phyloP scores from a whole-genome alignment of 2,329 filamentous ascomycete genomes.

The Scedosporium dehoogii region DNA sequence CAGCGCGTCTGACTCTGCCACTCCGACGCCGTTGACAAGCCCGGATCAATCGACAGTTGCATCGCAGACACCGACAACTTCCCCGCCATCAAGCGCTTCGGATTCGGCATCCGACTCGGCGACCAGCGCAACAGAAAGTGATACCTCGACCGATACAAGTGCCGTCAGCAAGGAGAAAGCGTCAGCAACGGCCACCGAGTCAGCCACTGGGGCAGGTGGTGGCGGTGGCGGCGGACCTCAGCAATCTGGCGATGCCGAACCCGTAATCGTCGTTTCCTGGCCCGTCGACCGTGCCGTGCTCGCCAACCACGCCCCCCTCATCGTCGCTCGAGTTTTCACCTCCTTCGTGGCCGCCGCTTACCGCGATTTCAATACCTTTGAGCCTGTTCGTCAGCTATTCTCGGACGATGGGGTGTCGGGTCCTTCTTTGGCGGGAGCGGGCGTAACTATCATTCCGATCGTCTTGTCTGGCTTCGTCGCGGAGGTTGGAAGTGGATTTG shows the following conservation, averaged over 20 bases:
- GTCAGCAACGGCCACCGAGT: neutral
- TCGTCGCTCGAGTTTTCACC: slow-evolving; percentile 6
- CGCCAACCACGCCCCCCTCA: slow-evolving; percentile 8
- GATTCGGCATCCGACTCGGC: neutral
- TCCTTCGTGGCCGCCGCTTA: neutral
- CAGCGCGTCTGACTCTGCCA: neutral
- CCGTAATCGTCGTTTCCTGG: slow-evolving; percentile 4
- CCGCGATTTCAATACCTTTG: neutral
- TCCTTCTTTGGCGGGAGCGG: slow-evolving; percentile 4
- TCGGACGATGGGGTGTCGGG: slow-evolving; percentile 5
- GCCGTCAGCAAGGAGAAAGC: neutral
- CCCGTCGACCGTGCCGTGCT: slow-evolving; percentile 3
- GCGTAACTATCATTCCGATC: slow-evolving; percentile 4
- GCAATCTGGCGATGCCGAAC: neutral
- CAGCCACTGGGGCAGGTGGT: neutral
- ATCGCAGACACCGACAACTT: neutral
- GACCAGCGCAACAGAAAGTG: neutral
- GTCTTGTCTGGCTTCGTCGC: slow-evolving; percentile 8
- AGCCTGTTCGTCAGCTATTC: slow-evolving; percentile 9
- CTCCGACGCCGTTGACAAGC: neutral
- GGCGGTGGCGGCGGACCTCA: neutral
- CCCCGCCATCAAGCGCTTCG: neutral
- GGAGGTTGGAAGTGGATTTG: slow-evolving; percentile 11
- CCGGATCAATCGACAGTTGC: neutral
- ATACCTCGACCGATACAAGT: neutral